Percentiles rank a stretch among this genome's conserved stretches.
phyloP scores from a whole-genome alignment of 768 basidiomycete species.

The Agrocybe chaxingu region DNA sequence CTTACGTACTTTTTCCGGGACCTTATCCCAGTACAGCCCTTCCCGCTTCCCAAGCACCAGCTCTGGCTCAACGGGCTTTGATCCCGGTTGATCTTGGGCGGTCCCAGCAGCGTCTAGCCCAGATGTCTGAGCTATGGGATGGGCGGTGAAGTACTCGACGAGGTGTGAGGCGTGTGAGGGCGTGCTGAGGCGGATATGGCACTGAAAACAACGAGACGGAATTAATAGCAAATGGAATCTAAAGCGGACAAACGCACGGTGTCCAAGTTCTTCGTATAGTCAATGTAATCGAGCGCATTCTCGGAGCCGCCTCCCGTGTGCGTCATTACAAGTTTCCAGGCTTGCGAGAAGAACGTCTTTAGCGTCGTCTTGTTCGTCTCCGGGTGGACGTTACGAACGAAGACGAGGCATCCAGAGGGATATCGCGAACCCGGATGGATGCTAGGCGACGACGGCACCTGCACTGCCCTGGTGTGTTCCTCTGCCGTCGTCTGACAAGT shows the following conservation, averaged over 20 bases:
- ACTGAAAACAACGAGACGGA: constrained; percentile 37
- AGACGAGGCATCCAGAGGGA: constrained; percentile 66
- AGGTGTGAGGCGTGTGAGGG: constrained; percentile 44
- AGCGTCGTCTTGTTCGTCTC: constrained; percentile 83
- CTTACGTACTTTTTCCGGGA: constrained; percentile 67
- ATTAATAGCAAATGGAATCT: not conserved
- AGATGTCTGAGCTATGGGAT: constrained; percentile 36
- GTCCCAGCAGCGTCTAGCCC: constrained; percentile 57
- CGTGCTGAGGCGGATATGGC: constrained; percentile 65
- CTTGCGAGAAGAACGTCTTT: constrained; percentile 49
- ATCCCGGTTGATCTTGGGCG: not conserved
- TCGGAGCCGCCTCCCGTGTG: not conserved
- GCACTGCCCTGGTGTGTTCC: too few relatives aligned
- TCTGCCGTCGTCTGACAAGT: too few relatives aligned
- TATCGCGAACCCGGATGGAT: constrained; percentile 37
- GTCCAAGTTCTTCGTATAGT: constrained; percentile 76
- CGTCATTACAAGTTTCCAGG: constrained; percentile 25
- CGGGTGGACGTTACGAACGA: constrained; percentile 65
- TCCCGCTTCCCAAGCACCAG: constrained; percentile 62
- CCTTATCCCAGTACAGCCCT: constrained; percentile 75
- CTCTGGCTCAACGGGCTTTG: constrained; percentile 43
- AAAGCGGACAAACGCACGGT: constrained; percentile 41
- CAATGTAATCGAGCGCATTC: constrained; percentile 68
- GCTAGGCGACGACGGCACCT: not conserved
- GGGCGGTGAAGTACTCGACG: constrained; percentile 37